Evolutionary conservation across 176 grass and related monocot genomes (phyloP).

Genomic region (Secale cereale): DNA sequence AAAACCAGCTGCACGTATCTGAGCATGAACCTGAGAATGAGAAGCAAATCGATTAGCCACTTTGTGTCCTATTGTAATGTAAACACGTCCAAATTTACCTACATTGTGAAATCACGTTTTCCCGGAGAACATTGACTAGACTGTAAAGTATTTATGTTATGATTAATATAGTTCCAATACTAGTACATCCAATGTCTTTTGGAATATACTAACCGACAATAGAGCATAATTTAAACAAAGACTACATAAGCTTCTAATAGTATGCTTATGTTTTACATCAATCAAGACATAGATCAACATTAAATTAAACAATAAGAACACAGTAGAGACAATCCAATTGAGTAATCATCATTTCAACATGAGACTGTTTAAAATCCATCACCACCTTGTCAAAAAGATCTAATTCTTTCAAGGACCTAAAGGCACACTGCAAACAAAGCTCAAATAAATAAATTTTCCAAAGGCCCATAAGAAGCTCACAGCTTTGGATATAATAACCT

Average conservation of each 20-base stretch:
- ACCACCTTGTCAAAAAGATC: background rate
- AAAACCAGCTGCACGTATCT: conserved; percentile 72
- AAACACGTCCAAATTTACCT: background rate
- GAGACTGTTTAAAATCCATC: background rate
- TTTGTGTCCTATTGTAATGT: background rate
- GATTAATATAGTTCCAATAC: background rate
- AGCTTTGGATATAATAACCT: background rate
- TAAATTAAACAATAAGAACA: background rate
- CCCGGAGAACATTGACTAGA: background rate
- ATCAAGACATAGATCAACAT: background rate
- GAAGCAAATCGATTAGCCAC: background rate
- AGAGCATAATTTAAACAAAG: background rate
- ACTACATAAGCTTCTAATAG: background rate
- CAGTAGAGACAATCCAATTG: conserved; percentile 10
- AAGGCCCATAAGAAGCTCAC: background rate
- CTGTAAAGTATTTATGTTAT: background rate
- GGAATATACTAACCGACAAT: background rate
- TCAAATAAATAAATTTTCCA: background rate
- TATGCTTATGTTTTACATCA: background rate
- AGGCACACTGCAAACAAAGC: background rate
- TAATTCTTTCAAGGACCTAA: background rate
- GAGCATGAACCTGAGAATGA: conserved; percentile 61
- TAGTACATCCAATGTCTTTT: background rate
- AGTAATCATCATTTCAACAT: background rate
- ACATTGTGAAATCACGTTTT: background rate